These are phyloP conservation scores for Colletotrichum neosansevieriae DNA, from an alignment of 2,329 filamentous ascomycete species.

Conservation along the genomic window DNA sequence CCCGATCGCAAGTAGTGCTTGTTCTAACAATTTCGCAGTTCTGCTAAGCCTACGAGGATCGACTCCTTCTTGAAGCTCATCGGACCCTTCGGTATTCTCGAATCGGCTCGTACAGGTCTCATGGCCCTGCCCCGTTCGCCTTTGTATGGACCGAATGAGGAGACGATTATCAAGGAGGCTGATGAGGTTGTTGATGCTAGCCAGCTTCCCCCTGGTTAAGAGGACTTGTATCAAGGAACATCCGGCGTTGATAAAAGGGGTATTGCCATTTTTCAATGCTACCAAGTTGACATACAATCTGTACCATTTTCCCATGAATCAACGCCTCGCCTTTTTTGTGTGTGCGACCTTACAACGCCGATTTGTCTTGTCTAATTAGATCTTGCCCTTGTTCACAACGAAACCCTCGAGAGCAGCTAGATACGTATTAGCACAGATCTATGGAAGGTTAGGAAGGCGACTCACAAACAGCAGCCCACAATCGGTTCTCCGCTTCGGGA, in stretches of 20 bases:
- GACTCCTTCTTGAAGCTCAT: slow-evolving; percentile 98
- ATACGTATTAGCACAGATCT: background rate
- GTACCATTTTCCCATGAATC: slow-evolving; percentile 37
- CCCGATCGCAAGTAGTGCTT: slow-evolving; percentile 10
- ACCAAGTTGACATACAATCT: slow-evolving; percentile 39
- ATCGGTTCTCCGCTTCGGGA: slow-evolving; percentile 90
- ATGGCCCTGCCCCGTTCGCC: slow-evolving; percentile 97
- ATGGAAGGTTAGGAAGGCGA: slow-evolving; percentile 41
- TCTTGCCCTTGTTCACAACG: slow-evolving; percentile 92
- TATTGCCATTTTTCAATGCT: slow-evolving; percentile 40
- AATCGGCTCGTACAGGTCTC: slow-evolving; percentile 93
- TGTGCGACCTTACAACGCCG: slow-evolving; percentile 29
- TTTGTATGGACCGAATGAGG: slow-evolving; percentile 79
- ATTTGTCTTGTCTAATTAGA: slow-evolving; percentile 53
- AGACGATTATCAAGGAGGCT: slow-evolving; percentile 82
- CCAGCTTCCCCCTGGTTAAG: slow-evolving; percentile 89
- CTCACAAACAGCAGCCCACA: slow-evolving; percentile 88
- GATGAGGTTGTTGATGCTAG: slow-evolving; percentile 96
- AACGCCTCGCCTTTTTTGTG: slow-evolving; percentile 33
- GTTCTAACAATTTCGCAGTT: slow-evolving; percentile 62
- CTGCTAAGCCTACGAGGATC: slow-evolving; percentile 92
- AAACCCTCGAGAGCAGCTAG: slow-evolving; percentile 85
- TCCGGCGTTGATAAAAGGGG: slow-evolving; percentile 41
- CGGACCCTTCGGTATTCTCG: slow-evolving; percentile 92
- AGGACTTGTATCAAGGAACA: slow-evolving; percentile 39